Percentiles rank a stretch among this genome's conserved stretches.
Evolutionary conservation across 1,284 basidiomycete genomes (phyloP).

Genomic region (Fomitopsis schrenkii): DNA sequence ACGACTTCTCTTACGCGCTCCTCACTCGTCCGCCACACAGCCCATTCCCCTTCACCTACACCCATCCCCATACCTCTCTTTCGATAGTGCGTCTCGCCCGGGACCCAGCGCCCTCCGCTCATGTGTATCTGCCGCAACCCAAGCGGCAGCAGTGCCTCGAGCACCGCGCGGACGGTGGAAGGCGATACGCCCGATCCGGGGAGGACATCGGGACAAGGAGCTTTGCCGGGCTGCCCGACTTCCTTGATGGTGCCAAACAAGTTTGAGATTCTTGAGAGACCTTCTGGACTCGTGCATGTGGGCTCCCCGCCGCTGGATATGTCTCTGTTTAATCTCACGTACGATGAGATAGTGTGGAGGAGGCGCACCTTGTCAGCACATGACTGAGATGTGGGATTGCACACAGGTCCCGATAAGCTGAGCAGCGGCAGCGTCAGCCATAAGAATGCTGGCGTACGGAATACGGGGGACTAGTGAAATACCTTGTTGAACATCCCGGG

Average conservation of each 20-base stretch:
- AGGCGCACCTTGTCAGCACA: constrained; percentile 65
- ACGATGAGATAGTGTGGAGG: neutral
- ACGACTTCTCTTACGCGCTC: constrained; percentile 50
- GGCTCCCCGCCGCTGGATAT: constrained; percentile 46
- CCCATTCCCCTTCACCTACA: constrained; percentile 53
- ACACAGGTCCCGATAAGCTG: constrained; percentile 53
- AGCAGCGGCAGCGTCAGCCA: neutral
- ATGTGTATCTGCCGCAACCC: constrained; percentile 67
- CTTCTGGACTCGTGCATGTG: constrained; percentile 32
- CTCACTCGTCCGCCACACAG: constrained; percentile 58
- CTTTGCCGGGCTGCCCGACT: constrained; percentile 5
- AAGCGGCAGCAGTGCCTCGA: constrained; percentile 45
- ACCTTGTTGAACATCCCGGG: constrained; percentile 52
- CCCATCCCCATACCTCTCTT: constrained; percentile 70
- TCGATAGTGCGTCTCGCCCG: constrained; percentile 47
- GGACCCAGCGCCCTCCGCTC: constrained; percentile 61
- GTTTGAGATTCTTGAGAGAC: constrained; percentile 39
- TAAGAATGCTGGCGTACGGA: neutral
- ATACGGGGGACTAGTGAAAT: neutral
- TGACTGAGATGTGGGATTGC: constrained; percentile 62
- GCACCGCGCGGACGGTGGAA: constrained; percentile 42
- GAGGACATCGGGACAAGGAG: constrained; percentile 42
- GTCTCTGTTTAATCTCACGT: neutral
- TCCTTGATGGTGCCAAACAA: constrained; percentile 28
- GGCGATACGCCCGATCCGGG: constrained; percentile 72